Evolutionary conservation across 2,329 filamentous ascomycete genomes (phyloP), one percentile per base, ranked within the genome.

Genomic region (Paraphoma chrysanthemicola): DNA sequence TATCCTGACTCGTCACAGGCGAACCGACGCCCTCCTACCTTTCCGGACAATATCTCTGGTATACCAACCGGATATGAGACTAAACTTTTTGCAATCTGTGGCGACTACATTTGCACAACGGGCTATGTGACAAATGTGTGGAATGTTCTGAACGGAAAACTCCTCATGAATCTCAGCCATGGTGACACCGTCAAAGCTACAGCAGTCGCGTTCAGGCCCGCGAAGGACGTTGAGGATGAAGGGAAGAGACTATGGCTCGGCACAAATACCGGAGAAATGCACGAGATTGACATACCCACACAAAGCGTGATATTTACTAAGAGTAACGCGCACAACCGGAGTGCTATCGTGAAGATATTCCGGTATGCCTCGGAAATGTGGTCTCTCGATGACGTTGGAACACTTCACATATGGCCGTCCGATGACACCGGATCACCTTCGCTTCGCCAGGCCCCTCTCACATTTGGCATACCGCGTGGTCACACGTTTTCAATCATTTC

Each of bases 331-430:
- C 95, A 98, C 68, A 87, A 88, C 7, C 87, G 91, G 42, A 85
- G 88, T 59, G 91, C 96, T 65, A 85, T 99, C 48, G 86, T 91
- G 61, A 92, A 88, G 67, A 96, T 99, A 42, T 90, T 92, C 71
- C 88, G 95, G 39, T 90, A 96, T 74, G 89, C 87, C 60, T 92
- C 92, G 64, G 91, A 97, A 69, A 86, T 99, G 74, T 99, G 95
- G 95, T 93, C 93, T 0, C 77, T 99, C 46, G 95, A 98, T 72
- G 93, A 97, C 62, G 88, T 90, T 45, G 95, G 95, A 10, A 91
- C 90, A 44, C 80, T 99, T 12, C 88, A 92, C 63, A 86, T 98
- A 5, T 99, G 95, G 95, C 88, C 87, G 1, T 89, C 93, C 4
- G 91, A 93, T 67, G 83, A 86, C n/a, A 86, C 86, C 6, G 89